Evolutionary conservation across 345 rosid genomes (phyloP), one percentile per base, ranked within the genome.

Genomic region (Melaleuca alternifolia): DNA sequence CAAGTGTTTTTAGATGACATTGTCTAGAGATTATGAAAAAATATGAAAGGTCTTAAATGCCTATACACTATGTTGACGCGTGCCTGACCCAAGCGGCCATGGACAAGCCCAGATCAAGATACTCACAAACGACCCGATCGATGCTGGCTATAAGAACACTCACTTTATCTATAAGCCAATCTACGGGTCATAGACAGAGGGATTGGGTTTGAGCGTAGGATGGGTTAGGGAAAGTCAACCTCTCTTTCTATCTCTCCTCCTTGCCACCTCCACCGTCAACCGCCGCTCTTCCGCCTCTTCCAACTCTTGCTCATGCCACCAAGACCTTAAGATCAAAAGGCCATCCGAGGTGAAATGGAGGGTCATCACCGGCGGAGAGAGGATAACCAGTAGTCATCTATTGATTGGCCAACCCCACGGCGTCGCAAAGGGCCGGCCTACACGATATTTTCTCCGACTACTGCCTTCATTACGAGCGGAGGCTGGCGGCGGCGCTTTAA

Each of bases 161-260:
- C n/a, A n/a, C n/a, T 59, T 12, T n/a, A n/a, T 59, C 26, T 0
- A 26, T 2, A 33, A n/a, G 33, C 3, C 9, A 59, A 59, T 33
- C 71, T n/a, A n/a, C 12, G 11, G 33, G 71, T 59, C 1, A 12
- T 59, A 30, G 26, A 0, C 33, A 59, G n/a, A n/a, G 12, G 71
- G 33, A 59, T 59, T 59, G 65, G 65, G 33, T 59, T 59, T 16
- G 65, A 59, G 30, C 12, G 65, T 26, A 59, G 9, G 76, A 21
- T 30, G 30, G 76, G 37, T 20, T 18, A 30, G 13, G 44, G 30
- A 15, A 62, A 62, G 28, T 41, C 10, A 15, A 44, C 10, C 41
- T 53, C 56, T 20, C 44, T 33, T 21, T n/a, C n/a, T 4, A 11
- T 30, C 41, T 62, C 3, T 21, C 3, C 11, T 8, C 15, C 77